phyloP scores from a whole-genome alignment of 1,284 basidiomycete species.

The Polyporus tsugae region DNA sequence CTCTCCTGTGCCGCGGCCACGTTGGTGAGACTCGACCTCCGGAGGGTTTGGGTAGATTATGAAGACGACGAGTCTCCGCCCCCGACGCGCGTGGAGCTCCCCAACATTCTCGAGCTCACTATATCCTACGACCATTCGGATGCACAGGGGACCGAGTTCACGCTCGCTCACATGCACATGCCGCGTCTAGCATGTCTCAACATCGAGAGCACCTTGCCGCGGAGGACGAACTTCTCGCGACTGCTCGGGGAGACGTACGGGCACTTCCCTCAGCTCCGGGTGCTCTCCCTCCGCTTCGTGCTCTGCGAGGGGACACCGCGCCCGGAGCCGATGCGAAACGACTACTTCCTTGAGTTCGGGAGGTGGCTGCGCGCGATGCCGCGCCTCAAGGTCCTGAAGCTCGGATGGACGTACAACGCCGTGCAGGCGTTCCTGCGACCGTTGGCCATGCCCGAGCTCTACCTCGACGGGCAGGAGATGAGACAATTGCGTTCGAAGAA shows the following conservation, averaged over 20 bases:
- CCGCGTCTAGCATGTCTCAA: constrained; percentile 2
- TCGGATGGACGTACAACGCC: constrained; percentile 42
- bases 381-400: constrained; percentile 55
- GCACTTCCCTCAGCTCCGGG: constrained; percentile 54
- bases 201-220: neutral
- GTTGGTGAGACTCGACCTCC: constrained; percentile 46
- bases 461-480: constrained; percentile 32
- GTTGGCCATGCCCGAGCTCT: constrained; percentile 42
- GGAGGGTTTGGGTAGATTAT: constrained; percentile 49
- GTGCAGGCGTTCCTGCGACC: constrained; percentile 36
- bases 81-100: constrained; percentile 50
- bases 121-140: neutral
- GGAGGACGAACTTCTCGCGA: constrained; percentile 47
- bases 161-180: constrained; percentile 60
- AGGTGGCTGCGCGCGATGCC: constrained; percentile 53
- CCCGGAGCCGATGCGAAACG: neutral
- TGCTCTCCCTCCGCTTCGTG: constrained; percentile 58
- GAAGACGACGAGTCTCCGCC: neutral
- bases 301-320: constrained; percentile 31
- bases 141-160: constrained; percentile 15
- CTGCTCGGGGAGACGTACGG: constrained; percentile 53
- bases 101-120: constrained; percentile 53
- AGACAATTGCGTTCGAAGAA: constrained; percentile 14
- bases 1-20: constrained; percentile 47
- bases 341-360: constrained; percentile 52